Base-by-base conservation (phyloP, 306 rosid species). In the Carpinus fangiana region DNA sequence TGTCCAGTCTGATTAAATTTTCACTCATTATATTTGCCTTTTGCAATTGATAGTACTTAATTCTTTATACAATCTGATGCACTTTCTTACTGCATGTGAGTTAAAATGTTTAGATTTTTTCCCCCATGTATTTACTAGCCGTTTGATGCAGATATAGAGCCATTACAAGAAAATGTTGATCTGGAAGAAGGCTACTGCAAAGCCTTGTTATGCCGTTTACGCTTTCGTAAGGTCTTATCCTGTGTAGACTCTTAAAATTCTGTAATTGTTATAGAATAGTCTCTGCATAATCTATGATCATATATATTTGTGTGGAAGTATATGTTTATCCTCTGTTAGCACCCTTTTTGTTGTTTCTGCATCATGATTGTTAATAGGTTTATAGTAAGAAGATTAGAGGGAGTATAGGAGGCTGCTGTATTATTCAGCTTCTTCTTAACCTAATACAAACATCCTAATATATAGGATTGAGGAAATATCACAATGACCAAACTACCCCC, bases 161-260 rank as follows among this genome's bases (percentile, higher is more conserved):
- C 93, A 4, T 89, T 87, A 68, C 97, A 92, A 93, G 87, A 70
- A 81, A 84, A 79, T 87, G 80, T 85, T 76, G 93, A 88, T 82
- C 79, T 91, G 82, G 98, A 95, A 86, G 98, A 95, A 90, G 96
- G 90, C 89, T 95, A 92, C 86, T 95, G 95, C 92, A 92, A 87
- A 83, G 96, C 97, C 51, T 76, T 95, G 85, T 78, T 95, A 82
- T 95, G 97, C 77, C 98, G 98, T 79, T 90, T 95, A 90, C 98
- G 98, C 89, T 93, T 95, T 89, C 98, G 98, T 92, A 95, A 95
- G 98, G 98, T 95, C 91, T 95, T 88, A 90, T 82, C 94, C 92
- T 86, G 79, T 84, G 92, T 87, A 78, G 77, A 78, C 87, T 85
- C 87, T 79, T 85, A 47, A 62, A 79, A 72, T 79, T 73, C 76